Evolutionary conservation across 345 rosid genomes (phyloP).

Genomic region (Eucalyptus marginata): DNA sequence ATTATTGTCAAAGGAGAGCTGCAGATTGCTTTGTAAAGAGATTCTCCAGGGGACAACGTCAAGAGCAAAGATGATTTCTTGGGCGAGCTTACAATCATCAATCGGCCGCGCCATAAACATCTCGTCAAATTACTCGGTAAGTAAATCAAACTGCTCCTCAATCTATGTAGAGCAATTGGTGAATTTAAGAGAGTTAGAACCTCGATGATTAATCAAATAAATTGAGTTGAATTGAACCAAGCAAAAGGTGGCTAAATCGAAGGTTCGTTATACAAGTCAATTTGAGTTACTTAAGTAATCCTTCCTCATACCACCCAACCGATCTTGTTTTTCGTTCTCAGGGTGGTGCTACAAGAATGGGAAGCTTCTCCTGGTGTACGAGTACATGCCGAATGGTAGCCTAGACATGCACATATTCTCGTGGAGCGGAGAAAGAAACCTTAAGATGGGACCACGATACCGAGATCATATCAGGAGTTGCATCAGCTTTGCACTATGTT

Average conservation of each 20-base stretch:
- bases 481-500: constrained; percentile 29
- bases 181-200: not conserved
- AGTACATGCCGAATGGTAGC: constrained; percentile 49
- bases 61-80: constrained; percentile 40
- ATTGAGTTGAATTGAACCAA: not conserved
- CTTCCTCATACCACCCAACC: not conserved
- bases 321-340: not conserved
- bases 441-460: constrained; percentile 14
- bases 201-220: not conserved
- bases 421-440: not conserved
- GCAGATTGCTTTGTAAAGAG: constrained; percentile 32
- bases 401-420: constrained; percentile 22
- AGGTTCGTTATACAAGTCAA: not conserved
- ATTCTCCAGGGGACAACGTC: constrained; percentile 30
- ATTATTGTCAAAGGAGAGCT: not conserved
- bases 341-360: constrained; percentile 40
- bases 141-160: not conserved
- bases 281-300: not conserved
- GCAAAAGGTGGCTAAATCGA: not conserved
- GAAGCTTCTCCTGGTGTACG: constrained; percentile 26
- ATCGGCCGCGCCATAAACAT: constrained; percentile 36
- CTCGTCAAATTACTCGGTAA: constrained; percentile 36
- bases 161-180: not conserved
- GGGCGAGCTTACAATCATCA: constrained; percentile 38
- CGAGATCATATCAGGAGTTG: constrained; percentile 21